These are phyloP conservation scores for Malus hybrid DNA, from an alignment of 331 rosid genomes.

Conservation along the genomic window DNA sequence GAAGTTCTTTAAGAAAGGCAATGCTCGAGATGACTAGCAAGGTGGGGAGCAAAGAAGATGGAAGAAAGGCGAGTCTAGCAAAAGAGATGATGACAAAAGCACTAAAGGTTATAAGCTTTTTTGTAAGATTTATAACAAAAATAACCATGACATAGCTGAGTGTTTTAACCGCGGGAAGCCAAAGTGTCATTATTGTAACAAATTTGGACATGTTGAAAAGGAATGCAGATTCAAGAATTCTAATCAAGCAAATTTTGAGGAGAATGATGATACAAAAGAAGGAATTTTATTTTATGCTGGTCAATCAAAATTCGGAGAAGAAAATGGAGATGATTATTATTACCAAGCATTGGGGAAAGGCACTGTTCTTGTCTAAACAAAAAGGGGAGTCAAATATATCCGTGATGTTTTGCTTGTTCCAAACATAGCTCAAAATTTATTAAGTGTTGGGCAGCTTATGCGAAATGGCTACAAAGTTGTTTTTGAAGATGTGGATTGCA, in stretches of 20 bases:
- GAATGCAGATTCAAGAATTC: background rate
- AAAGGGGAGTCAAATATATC: background rate
- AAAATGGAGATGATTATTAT: background rate
- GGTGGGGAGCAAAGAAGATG: background rate
- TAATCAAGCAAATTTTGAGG: background rate
- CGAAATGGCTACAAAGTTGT: too few species aligned
- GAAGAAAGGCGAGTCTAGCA: background rate
- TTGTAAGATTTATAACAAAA: background rate
- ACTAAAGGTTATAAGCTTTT: background rate
- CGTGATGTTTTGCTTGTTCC: background rate
- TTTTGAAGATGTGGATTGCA: too few species aligned
- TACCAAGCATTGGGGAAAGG: background rate
- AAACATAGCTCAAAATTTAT: background rate
- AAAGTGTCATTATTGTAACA: background rate
- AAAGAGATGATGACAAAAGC: background rate
- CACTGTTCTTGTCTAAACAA: background rate
- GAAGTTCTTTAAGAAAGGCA: background rate
- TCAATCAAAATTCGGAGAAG: background rate
- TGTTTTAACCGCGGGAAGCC: background rate
- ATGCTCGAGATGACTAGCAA: background rate
- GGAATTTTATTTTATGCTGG: background rate
- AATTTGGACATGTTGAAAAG: background rate
- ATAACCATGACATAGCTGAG: too few species aligned
- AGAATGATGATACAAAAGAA: background rate
- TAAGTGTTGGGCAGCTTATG: background rate